Base-by-base conservation (phyloP, 2,329 filamentous ascomycete species). In the Metarhizium robertsii region DNA sequence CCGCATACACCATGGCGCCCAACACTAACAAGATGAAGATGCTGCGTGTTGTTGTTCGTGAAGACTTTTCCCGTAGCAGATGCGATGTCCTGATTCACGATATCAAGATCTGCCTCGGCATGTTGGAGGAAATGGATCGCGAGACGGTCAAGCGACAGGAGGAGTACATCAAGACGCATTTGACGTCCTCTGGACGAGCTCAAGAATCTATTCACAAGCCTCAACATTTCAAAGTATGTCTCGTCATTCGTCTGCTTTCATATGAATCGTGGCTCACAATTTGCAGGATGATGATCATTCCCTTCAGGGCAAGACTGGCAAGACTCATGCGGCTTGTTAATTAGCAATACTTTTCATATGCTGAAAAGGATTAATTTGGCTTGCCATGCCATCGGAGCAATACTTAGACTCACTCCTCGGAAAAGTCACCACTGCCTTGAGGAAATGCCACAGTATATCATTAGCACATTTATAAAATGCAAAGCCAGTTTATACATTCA, bases 1-100 rank as follows among this genome's bases (percentile, higher is more conserved):
- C 92, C 0, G 92, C 92, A 0, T 97, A 97, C 74, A 97, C 92
- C 43, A 96, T 96, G 92, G 92, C 92, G 0, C 92, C 92, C 18
- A 80, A 95, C 68, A 91, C 89, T 18, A 78, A 89, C 55, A 77
- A 84, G 60, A 79, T 96, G 66, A 95, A 96, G 79, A 86, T 97
- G 81, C 84, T 96, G 76, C 86, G 92, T 42, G 84, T 96, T 4
- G 92, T 97, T 0, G 89, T 96, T 4, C 84, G 92, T 52, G 92
- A 96, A 72, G 92, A 96, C 73, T 96, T 97, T 64, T 88, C 84
- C 50, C 85, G 87, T 69, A 84, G 79, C 62, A 81, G 92, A 43
- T 95, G 90, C 66, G 91, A 97, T 66, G 77, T 82, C 10, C 76
- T 97, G 38, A 76, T 96, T 58, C 64, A 69, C 30, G 92, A 96